phyloP scores from a whole-genome alignment of 306 rosid species.

The Prunus persica region DNA sequence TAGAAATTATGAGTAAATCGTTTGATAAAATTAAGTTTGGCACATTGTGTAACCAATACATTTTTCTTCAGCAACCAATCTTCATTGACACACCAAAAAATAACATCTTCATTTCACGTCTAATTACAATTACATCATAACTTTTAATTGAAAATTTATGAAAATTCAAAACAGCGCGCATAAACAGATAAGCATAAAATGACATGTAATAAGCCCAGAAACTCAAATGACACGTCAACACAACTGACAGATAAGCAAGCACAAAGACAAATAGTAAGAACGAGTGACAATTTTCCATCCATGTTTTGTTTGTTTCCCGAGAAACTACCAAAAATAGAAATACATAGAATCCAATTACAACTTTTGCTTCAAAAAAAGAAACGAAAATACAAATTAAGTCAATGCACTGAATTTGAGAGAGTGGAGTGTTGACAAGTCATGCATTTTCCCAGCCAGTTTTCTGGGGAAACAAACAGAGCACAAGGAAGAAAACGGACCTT shows the following conservation, averaged over 20 bases:
- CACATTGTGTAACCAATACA: background rate
- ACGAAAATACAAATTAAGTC: background rate
- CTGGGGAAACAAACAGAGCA: conserved; percentile 21
- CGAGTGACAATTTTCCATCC: background rate
- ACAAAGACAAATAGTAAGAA: too few species aligned
- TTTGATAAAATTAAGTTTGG: background rate
- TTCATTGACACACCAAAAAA: background rate
- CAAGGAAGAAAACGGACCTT: conserved; percentile 24
- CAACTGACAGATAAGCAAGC: background rate
- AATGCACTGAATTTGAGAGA: background rate
- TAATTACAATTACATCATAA: background rate
- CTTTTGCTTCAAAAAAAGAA: background rate
- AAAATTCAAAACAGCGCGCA: background rate
- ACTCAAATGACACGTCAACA: background rate
- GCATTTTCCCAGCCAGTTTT: conserved; percentile 1
- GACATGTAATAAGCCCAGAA: background rate
- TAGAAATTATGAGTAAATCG: background rate
- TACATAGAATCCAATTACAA: background rate
- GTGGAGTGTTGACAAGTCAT: background rate
- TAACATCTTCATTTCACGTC: background rate
- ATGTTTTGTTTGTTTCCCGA: background rate
- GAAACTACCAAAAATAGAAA: background rate
- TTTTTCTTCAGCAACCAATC: background rate
- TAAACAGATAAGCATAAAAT: background rate
- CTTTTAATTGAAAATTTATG: background rate